Base-by-base conservation (phyloP, 1,284 basidiomycete genomes). In the Phenoliferia sp. region DNA sequence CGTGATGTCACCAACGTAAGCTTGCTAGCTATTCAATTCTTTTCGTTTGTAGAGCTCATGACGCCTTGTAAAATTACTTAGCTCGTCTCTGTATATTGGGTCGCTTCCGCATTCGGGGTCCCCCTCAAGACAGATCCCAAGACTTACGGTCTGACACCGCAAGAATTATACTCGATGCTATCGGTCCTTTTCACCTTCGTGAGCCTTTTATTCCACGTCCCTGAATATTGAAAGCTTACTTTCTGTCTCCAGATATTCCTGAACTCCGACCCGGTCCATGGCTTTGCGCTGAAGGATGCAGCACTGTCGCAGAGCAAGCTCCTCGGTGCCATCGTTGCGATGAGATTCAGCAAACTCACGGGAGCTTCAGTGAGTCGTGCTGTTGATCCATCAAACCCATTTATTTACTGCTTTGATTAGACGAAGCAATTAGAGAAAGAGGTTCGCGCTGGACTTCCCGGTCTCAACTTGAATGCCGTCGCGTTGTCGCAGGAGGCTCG, bases 1-100 rank as follows among this genome's bases (percentile, higher is more conserved):
- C 81, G 84, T 6, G 86, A 90, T 73, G 57, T 59, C 9, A 36
- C 22, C 57, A 33, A 17, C 4, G 48, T 52, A 6, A 26, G 48
- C 28, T 52, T 19, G 5, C 9, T 52, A 12, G 39, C 48, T n/a
- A n/a, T n/a, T n/a, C n/a, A 52, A 52, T 22, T 19, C 48, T 7
- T 22, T 7, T 6, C 22, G 48, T 52, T 19, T 15, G 39, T 44
- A 52, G 22, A 9, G 17, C 48, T 52, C 48, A 52, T 9, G 22
- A 52, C 39, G 22, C 9, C 28, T n/a, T n/a, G n/a, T n/a, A n/a
- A n/a, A n/a, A n/a, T 9, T 52, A 9, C 17, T 52, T 22, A 52
- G 48, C 19, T 36, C 32, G 31, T 29, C 22, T 5, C 32, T 35
- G 57, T 59, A 17, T 12, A 28, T 3, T 59, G 57, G 57, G 31